These are phyloP conservation scores for Annulohypoxylon bovei DNA, from an alignment of 495 filamentous ascomycete species.

Conservation along the genomic window DNA sequence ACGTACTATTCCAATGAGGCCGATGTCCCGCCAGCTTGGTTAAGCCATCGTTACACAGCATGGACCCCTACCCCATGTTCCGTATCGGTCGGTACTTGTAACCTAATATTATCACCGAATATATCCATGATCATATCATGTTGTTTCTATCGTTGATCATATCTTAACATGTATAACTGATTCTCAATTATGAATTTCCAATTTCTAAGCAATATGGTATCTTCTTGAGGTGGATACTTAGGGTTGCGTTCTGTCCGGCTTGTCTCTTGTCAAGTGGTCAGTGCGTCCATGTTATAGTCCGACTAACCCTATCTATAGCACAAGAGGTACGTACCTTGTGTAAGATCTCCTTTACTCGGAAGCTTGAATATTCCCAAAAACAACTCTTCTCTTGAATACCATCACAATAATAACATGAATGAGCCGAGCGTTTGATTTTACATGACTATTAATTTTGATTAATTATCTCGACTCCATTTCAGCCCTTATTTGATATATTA, in stretches of 20 bases:
- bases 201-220: neutral
- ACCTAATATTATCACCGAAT: slow-evolving; percentile 13
- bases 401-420: neutral
- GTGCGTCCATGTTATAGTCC: slow-evolving; percentile 9
- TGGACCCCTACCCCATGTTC: slow-evolving; percentile 26
- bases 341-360: neutral
- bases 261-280: slow-evolving; percentile 1
- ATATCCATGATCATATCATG: slow-evolving; percentile 12
- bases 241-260: neutral
- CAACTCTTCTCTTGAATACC: neutral
- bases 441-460: neutral
- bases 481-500: slow-evolving; percentile 15
- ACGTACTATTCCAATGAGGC: neutral
- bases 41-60: slow-evolving; percentile 35
- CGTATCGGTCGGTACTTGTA: slow-evolving; percentile 10
- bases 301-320: slow-evolving; percentile 12
- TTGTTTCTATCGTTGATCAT: slow-evolving; percentile 4
- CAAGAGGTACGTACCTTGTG: neutral
- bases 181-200: neutral
- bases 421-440: neutral
- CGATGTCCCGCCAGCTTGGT: slow-evolving; percentile 21
- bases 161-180: neutral
- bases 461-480: neutral
- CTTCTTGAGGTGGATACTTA: neutral
- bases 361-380: neutral